phyloP scores from a whole-genome alignment of 495 filamentous ascomycete species.

The Staphylotrichum longicolle region DNA sequence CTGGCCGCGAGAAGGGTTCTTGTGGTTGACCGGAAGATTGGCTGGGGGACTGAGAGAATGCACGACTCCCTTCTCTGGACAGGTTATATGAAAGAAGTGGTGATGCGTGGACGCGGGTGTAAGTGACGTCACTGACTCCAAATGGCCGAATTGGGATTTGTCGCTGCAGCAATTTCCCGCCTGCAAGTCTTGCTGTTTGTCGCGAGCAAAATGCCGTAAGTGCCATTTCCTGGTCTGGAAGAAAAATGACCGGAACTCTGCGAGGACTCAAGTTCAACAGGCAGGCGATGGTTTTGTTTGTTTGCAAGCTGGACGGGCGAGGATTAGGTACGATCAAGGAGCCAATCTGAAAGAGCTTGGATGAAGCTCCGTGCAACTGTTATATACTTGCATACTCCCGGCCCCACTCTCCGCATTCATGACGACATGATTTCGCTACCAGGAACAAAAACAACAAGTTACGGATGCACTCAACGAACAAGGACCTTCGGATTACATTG shows the following conservation, averaged over 20 bases:
- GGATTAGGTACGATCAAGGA: neutral
- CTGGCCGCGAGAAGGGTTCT: neutral
- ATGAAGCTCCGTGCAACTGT: neutral
- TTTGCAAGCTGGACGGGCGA: too few species aligned
- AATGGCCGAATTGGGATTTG: neutral
- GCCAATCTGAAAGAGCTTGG: neutral
- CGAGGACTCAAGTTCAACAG: neutral
- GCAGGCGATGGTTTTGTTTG: too few species aligned
- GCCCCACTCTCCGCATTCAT: neutral
- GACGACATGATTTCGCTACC: slow-evolving; percentile 6
- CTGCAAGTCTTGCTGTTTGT: neutral
- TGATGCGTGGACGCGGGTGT: neutral
- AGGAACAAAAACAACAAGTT: neutral
- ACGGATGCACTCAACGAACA: too few species aligned
- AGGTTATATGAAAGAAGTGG: slow-evolving; percentile 6
- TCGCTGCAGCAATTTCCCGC: neutral
- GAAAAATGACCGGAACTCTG: neutral
- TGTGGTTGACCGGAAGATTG: neutral
- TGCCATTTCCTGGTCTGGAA: neutral
- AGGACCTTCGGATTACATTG: too few species aligned
- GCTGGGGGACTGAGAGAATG: neutral
- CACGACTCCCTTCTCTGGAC: neutral
- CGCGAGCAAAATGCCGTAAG: neutral
- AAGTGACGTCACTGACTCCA: slow-evolving; percentile 12
- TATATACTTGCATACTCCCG: neutral